Evolutionary conservation across 2,329 filamentous ascomycete species (phyloP).

Genomic region (Tolypocladium guangdongense): DNA sequence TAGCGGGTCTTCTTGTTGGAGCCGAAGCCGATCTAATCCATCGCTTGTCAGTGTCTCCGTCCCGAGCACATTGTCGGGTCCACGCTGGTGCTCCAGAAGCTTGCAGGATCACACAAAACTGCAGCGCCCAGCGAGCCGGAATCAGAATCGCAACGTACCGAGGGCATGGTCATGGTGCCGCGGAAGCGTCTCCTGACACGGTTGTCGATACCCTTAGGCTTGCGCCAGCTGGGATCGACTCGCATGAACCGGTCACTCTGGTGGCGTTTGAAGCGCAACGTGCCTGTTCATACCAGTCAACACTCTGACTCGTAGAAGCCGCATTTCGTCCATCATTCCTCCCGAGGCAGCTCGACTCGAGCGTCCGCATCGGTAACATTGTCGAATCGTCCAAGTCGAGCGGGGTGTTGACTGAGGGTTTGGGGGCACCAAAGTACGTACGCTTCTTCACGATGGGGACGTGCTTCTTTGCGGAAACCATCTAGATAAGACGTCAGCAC

Average conservation of each 20-base stretch:
- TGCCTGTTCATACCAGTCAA: slow-evolving; percentile 51
- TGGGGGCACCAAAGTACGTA: slow-evolving; percentile 45
- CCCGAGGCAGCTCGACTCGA: background rate
- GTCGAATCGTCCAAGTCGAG: background rate
- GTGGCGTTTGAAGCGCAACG: slow-evolving; percentile 92
- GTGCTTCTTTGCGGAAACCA: slow-evolving; percentile 99
- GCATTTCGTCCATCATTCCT: background rate
- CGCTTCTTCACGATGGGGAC: slow-evolving; percentile 99
- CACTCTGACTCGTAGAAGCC: slow-evolving; percentile 9
- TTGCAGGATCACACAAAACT: background rate
- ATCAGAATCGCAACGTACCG: slow-evolving; percentile 53
- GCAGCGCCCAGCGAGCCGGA: background rate
- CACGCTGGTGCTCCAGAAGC: background rate
- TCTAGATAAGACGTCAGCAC: slow-evolving; percentile 43
- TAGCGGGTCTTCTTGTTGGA: slow-evolving; percentile 99
- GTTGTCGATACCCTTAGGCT: slow-evolving; percentile 99
- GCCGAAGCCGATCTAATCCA: slow-evolving; percentile 81
- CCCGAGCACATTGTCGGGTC: background rate
- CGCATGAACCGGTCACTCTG: slow-evolving; percentile 96
- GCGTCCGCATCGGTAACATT: background rate
- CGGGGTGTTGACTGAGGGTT: background rate
- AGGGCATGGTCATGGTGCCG: slow-evolving; percentile 93
- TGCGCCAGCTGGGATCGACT: slow-evolving; percentile 86
- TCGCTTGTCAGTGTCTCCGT: slow-evolving; percentile 4
- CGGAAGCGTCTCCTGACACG: slow-evolving; percentile 94